Evolutionary conservation across 2,329 filamentous ascomycete species (phyloP), one percentile per base, ranked within the genome.

Genomic region (Sporothrix schenckii): DNA sequence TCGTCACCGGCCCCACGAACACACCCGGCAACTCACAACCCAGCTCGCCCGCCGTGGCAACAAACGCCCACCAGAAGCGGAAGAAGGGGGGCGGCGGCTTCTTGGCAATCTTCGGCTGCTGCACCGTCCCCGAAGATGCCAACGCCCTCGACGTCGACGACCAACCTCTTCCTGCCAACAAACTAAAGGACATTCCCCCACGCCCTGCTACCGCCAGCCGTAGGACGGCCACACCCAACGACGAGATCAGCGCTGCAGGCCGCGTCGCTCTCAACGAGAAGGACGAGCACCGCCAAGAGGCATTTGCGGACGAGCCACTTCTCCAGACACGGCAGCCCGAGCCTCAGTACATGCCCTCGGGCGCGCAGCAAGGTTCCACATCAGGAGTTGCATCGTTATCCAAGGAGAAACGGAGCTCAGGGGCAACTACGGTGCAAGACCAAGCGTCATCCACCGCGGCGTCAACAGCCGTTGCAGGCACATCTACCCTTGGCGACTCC

Each of bases 81-180:
- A 87, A 87, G 79, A 86, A 85, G 77, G 84, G 83, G 77, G 83
- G 80, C 68, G 84, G 72, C 30, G 70, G 73, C 60, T 78, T 89
- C 60, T 78, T 88, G 49, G 82, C 86, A 30, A 84, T 92, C 69
- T 82, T 92, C 71, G 88, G 85, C 72, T 92, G 90, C 81, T 92
- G 90, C 78, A 84, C 83, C 69, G 84, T 88, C 53, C 87, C 89
- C 66, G 88, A 90, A 73, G 84, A 86, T 73, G 84, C 85, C 19
- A 85, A 87, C 73, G 77, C 80, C 6, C 80, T 87, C 65, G 84
- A 87, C 61, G 83, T 81, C 70, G 84, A 84, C 68, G 84, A 86
- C 71, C 82, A 87, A 71, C 84, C 87, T 52, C 81, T 87, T 47
- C 80, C 81, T 47, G 78, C 77, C 61, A 88, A 85, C 77, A 87